Conservation (phyloP, 352 stramenopile species). For the Peronospora destructor region DNA sequence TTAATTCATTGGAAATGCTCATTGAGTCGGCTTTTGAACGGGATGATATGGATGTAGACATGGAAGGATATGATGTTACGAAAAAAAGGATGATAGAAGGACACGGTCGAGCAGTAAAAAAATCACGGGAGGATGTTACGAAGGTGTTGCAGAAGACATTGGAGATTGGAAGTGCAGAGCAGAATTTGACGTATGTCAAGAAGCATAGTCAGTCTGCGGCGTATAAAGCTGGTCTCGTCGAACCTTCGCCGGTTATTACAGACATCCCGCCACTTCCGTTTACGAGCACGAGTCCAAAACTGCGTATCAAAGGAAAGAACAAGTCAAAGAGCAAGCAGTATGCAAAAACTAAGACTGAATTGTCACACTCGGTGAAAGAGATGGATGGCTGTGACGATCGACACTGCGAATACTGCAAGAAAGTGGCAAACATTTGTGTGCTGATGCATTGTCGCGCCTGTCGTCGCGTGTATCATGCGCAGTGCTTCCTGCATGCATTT, state of each 20-base stretch:
- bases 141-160: constrained; percentile 6
- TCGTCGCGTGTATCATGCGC: constrained; percentile 37
- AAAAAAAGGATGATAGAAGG: constrained; percentile 17
- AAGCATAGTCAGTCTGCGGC: constrained; percentile 19
- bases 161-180: background rate
- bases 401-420: constrained; percentile 41
- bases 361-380: constrained; percentile 5
- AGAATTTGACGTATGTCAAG: constrained; percentile 9
- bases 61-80: background rate
- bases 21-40: background rate
- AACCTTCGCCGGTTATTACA: constrained; percentile 24
- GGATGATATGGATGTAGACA: background rate
- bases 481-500: constrained; percentile 36
- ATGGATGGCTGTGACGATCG: constrained; percentile 6
- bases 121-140: background rate
- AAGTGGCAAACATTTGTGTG: constrained; percentile 27
- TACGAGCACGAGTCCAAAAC: constrained; percentile 9
- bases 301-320: constrained; percentile 7
- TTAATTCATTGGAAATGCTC: constrained; percentile 4
- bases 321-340: constrained; percentile 2
- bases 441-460: constrained; percentile 37
- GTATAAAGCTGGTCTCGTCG: constrained; percentile 6
- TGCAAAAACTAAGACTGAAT: constrained; percentile 7
- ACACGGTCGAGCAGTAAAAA: constrained; percentile 4
- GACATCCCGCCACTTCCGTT: constrained; percentile 33